Base-by-base conservation (phyloP, 495 filamentous ascomycete species). In the Penicillium bialowiezense region DNA sequence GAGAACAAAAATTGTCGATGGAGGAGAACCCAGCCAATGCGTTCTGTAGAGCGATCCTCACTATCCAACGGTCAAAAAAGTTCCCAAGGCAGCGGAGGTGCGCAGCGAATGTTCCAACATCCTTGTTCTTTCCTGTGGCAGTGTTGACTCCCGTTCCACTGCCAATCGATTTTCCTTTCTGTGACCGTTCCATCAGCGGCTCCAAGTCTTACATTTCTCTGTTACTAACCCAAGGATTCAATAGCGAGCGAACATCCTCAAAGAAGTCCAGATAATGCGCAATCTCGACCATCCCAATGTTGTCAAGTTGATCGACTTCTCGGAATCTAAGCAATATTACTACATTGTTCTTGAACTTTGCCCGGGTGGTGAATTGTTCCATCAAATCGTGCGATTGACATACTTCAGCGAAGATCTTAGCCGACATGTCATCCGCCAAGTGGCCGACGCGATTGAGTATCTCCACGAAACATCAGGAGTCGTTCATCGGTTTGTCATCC, bases 241-340 rank as follows among this genome's bases (percentile, higher is more conserved):
- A 58, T 67, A 98, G 93, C 80, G 93, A 74, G 87, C 91, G 48
- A 98, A 97, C 56, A 97, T 98, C 49, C 74, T 97, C 39, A 98
- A 98, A 67, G 93, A 98, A 65, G 95, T 98, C 10, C 91, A 96
- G 65, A 97, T 98, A 64, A 98, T 98, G 93, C 89, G 90, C 35
- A 86, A 91, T 59, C 75, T 97, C 40, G 90, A 97, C 54, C 95
- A 98, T 56, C 91, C 91, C 17, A 97, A 97, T 60, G 90, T 98
- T 58, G 82, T 95, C 70, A 90, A 89, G 58, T 80, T 98, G 17
- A 79, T 97, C 55, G 88, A 95, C 58, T 98, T 98, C 60, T 87
- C 87, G 45, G 93, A 98, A 69, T 95, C 91, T 7, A 79, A 76
- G 31, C 90, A 97, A 70, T 96, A 96, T 60, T 98, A 98, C 63